Conservation (phyloP, 352 stramenopile genomes). For the Blastocystis sp. region DNA sequence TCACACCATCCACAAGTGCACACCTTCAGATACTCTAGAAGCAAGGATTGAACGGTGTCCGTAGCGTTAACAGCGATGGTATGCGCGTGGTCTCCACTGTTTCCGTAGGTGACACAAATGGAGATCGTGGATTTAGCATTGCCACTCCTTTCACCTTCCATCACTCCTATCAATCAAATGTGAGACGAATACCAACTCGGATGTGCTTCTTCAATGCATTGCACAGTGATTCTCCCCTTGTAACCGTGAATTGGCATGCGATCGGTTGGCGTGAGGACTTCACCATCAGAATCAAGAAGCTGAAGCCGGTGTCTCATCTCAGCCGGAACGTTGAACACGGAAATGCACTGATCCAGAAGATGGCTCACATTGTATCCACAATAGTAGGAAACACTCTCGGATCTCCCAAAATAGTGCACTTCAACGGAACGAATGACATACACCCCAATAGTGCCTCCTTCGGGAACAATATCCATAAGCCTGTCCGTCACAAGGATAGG, state of each 20-base stretch:
- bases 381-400: background rate
- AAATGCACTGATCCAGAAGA: background rate
- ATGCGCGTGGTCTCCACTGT: background rate
- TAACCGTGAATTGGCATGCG: no score
- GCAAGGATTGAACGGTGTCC: background rate
- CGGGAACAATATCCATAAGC: background rate
- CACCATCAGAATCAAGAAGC: no score
- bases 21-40: background rate
- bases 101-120: background rate
- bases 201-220: no score
- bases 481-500: background rate
- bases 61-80: background rate
- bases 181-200: no score
- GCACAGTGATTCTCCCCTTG: no score
- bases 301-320: background rate
- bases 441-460: background rate
- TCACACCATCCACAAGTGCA: background rate
- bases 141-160: background rate
- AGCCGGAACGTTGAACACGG: background rate
- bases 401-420: background rate
- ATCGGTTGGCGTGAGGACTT: no score
- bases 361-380: background rate
- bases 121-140: background rate
- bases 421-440: background rate
- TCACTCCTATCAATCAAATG: no score